Evolutionary conservation across 768 basidiomycete species (phyloP).

Genomic region (Leccinum aurantiacum): DNA sequence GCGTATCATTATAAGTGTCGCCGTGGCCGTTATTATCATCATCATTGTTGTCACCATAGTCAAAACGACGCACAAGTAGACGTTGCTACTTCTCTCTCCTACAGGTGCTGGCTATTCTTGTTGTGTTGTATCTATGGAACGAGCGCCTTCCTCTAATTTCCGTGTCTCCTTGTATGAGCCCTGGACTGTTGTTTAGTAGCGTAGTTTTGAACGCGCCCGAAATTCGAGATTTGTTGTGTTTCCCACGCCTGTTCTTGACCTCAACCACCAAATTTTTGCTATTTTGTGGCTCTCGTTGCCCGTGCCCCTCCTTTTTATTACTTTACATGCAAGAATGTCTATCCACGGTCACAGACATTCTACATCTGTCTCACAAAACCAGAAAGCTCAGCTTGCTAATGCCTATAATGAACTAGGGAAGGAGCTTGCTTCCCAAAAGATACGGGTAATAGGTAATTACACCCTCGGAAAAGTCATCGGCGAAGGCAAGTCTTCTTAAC

Average conservation of each 20-base stretch:
- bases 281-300: constrained; percentile 33
- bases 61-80: constrained; percentile 67
- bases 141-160: constrained; percentile 30
- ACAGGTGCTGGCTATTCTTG: constrained; percentile 25
- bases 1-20: constrained; percentile 94
- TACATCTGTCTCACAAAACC: constrained; percentile 65
- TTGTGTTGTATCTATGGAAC: constrained; percentile 48
- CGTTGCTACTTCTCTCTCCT: neutral
- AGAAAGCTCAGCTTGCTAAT: constrained; percentile 86
- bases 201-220: constrained; percentile 10
- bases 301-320: constrained; percentile 36
- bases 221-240: constrained; percentile 27
- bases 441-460: constrained; percentile 93
- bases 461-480: constrained; percentile 92
- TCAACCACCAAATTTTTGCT: constrained; percentile 8
- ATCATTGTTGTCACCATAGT: constrained; percentile 97
- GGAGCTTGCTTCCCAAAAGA: constrained; percentile 87
- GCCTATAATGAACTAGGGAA: constrained; percentile 98
- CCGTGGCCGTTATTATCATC: constrained; percentile 85
- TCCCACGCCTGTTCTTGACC: constrained; percentile 27
- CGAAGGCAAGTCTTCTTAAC: constrained; percentile 63
- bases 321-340: constrained; percentile 43
- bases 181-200: constrained; percentile 25
- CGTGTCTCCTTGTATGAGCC: constrained; percentile 19
- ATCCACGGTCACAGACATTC: constrained; percentile 59